These are phyloP conservation scores for Tympanopsis confertula DNA, from an alignment of 2,329 filamentous ascomycete genomes.

Conservation along the genomic window DNA sequence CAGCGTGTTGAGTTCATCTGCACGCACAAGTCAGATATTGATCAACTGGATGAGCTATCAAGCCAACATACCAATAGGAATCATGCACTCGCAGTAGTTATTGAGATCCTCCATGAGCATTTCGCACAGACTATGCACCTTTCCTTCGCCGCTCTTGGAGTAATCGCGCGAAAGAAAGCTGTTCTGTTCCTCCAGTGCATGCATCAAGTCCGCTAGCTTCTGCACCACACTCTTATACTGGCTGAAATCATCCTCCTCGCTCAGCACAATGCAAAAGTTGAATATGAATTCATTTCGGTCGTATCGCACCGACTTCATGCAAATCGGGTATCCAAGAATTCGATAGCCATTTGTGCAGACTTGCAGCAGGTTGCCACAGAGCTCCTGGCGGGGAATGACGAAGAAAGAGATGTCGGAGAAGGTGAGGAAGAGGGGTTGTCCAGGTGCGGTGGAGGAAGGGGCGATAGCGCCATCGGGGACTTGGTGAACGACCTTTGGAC, in stretches of 20 bases:
- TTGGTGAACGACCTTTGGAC: constrained; percentile 52
- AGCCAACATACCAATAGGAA: constrained; percentile 41
- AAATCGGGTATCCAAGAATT: constrained; percentile 53
- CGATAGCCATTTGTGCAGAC: constrained; percentile 38
- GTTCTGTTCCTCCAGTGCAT: constrained; percentile 50
- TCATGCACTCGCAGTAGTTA: constrained; percentile 60
- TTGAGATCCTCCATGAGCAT: constrained; percentile 42
- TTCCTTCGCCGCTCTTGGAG: constrained; percentile 15
- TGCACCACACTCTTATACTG: constrained; percentile 47
- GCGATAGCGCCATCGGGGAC: constrained; percentile 48
- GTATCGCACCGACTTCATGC: constrained; percentile 46
- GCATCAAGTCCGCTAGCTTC: constrained; percentile 50
- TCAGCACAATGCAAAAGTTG: constrained; percentile 54
- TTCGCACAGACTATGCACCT: constrained; percentile 48
- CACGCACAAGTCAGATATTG: background rate
- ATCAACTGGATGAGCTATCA: background rate
- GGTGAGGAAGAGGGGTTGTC: constrained; percentile 33
- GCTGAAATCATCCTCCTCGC: constrained; percentile 43
- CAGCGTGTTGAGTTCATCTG: constrained; percentile 51
- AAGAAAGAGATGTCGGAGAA: constrained; percentile 51
- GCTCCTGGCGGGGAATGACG: constrained; percentile 55
- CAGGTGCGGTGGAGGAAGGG: constrained; percentile 14
- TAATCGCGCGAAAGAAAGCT: constrained; percentile 41
- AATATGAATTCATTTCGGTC: constrained; percentile 59
- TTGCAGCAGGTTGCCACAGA: constrained; percentile 51